These are phyloP conservation scores for Zygoascus hellenicus DNA, from an alignment of 1,139 yeast species.

Conservation along the genomic window DNA sequence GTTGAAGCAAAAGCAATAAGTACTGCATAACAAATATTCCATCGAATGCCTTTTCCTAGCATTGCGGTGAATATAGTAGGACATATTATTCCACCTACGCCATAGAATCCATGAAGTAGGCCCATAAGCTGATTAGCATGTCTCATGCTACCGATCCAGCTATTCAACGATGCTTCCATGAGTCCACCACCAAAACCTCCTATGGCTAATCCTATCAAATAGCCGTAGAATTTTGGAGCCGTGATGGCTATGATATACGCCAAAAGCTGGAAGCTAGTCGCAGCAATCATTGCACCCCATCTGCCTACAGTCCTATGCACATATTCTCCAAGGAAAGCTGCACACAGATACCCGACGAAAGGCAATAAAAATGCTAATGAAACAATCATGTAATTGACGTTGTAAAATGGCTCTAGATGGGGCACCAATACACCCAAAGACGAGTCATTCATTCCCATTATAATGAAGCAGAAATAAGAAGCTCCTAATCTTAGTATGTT, in stretches of 20 bases:
- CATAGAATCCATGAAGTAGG: conserved; percentile 53
- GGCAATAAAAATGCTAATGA: conserved; percentile 30
- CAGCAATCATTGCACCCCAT: conserved; percentile 37
- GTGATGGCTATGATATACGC: conserved; percentile 43
- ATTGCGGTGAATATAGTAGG: conserved; percentile 55
- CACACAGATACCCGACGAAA: conserved; percentile 34
- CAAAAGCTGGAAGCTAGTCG: conserved; percentile 34
- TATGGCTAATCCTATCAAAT: conserved; percentile 49
- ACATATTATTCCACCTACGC: conserved; percentile 56
- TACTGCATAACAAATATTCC: conserved; percentile 52
- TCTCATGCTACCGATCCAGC: conserved; percentile 48
- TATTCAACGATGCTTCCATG: conserved; percentile 51
- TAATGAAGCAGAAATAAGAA: conserved; percentile 25
- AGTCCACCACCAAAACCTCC: conserved; percentile 58
- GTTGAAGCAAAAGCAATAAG: conserved; percentile 38
- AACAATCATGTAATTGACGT: conserved; percentile 24
- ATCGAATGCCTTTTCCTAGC: conserved; percentile 42
- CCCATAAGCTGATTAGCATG: conserved; percentile 49
- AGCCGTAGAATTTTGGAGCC: conserved; percentile 37
- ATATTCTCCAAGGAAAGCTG: conserved; percentile 34
- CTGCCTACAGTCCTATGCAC: conserved; percentile 41
- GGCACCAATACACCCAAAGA: conserved; percentile 28
- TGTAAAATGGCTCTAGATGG: conserved; percentile 26
- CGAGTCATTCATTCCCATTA: conserved; percentile 31
- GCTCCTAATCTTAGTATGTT: conserved; percentile 21